Conservation (phyloP, 1,284 basidiomycete genomes). For the Malassezia nana region DNA sequence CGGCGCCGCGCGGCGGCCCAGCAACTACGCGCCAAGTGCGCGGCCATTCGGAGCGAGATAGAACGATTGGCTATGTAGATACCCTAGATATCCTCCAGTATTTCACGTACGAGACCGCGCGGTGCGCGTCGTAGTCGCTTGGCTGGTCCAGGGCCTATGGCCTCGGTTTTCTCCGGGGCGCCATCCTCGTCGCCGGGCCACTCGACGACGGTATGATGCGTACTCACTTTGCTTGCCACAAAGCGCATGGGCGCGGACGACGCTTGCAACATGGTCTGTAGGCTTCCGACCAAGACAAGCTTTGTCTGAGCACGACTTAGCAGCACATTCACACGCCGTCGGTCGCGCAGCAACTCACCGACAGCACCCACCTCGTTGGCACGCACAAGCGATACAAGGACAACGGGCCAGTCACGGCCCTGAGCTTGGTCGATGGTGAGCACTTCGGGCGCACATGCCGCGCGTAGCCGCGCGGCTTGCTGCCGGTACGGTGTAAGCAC, state of each 20-base stretch:
- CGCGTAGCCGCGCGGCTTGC: constrained; percentile 65
- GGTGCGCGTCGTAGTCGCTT: background rate
- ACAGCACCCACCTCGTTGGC: constrained; percentile 15
- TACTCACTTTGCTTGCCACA: background rate
- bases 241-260: constrained; percentile 9
- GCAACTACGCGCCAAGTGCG: constrained; percentile 25
- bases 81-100: constrained; percentile 6
- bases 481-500: constrained; percentile 86
- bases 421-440: constrained; percentile 90
- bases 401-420: constrained; percentile 61
- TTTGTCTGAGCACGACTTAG: constrained; percentile 54
- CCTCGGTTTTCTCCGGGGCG: too few species aligned
- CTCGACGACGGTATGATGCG: background rate
- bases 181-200: too few species aligned
- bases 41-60: constrained; percentile 3
- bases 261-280: constrained; percentile 19
- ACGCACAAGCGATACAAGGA: constrained; percentile 38
- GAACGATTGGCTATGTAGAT: background rate
- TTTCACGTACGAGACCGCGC: background rate
- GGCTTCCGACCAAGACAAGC: constrained; percentile 31
- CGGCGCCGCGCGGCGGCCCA: constrained; percentile 19
- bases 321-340: constrained; percentile 34
- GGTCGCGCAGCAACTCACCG: constrained; percentile 35
- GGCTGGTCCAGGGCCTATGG: too few species aligned
- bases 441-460: constrained; percentile 56